Conservation (phyloP, 2,329 filamentous ascomycete species). For the Exophiala xenobiotica region DNA sequence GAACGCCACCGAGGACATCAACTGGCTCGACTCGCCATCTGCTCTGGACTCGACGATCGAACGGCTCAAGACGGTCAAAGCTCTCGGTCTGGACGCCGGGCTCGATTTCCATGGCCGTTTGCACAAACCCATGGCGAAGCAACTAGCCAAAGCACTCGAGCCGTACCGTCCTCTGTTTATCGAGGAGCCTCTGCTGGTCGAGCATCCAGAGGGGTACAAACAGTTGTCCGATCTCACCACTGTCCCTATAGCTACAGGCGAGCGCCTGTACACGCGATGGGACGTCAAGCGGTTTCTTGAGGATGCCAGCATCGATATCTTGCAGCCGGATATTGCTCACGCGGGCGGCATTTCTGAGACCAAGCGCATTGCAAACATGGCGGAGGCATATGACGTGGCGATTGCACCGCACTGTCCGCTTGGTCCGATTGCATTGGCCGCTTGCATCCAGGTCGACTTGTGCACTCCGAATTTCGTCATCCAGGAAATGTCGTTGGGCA, state of each 20-base stretch:
- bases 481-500: constrained; percentile 74
- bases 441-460: constrained; percentile 64
- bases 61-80: constrained; percentile 67
- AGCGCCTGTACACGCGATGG: constrained; percentile 68
- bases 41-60: constrained; percentile 64
- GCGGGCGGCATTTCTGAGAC: constrained; percentile 69
- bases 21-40: constrained; percentile 71
- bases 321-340: constrained; percentile 70
- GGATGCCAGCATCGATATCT: constrained; percentile 63
- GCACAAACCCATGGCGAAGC: constrained; percentile 73
- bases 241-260: constrained; percentile 67
- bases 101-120: constrained; percentile 76
- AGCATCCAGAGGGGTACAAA: constrained; percentile 64
- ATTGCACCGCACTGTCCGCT: constrained; percentile 71
- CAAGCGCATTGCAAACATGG: constrained; percentile 65
- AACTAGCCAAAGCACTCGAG: constrained; percentile 63
- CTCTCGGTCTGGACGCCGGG: constrained; percentile 68
- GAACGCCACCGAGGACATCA: constrained; percentile 71
- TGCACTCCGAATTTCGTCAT: constrained; percentile 64
- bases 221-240: constrained; percentile 56
- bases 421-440: constrained; percentile 68
- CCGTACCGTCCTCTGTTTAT: constrained; percentile 68
- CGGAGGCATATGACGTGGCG: constrained; percentile 68
- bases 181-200: constrained; percentile 68
- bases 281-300: constrained; percentile 69